Percentiles rank a stretch among this genome's conserved stretches.
These are phyloP conservation scores for Saccharomycopsis hybrid DNA, from an alignment of 1,139 yeast genomes.

Conservation along the genomic window DNA sequence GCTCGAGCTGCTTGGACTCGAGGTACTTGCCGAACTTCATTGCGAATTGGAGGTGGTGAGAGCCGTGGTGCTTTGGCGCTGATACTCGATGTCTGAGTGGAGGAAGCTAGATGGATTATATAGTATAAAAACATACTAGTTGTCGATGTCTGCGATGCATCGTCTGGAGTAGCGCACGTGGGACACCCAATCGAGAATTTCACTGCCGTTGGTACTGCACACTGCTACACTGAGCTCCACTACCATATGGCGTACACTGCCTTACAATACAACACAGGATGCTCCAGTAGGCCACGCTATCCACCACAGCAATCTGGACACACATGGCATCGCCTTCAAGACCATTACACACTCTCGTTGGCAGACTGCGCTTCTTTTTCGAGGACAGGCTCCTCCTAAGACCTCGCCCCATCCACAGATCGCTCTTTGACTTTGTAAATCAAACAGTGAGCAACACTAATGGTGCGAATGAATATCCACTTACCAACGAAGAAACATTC, in stretches of 20 bases:
- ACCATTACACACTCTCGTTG: no score
- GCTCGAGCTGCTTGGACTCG: slow-evolving; percentile 88
- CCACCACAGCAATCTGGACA: no score
- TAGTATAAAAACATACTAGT: no score
- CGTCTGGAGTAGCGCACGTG: neutral
- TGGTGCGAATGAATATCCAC: neutral
- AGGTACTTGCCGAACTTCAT: slow-evolving; percentile 94
- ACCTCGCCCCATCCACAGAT: neutral
- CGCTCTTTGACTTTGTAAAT: neutral
- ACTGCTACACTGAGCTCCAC: no score
- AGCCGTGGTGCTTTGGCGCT: no score
- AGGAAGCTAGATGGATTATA: no score
- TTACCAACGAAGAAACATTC: neutral
- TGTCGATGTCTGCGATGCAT: no score
- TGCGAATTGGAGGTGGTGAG: no score
- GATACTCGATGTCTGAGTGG: no score
- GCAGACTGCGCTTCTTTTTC: neutral
- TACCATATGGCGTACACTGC: no score
- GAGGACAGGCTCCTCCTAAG: slow-evolving; percentile 6
- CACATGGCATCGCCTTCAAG: no score
- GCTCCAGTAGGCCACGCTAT: neutral
- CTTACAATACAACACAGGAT: neutral
- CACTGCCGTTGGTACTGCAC: no score
- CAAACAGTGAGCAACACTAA: neutral
- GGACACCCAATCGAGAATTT: neutral